Evolutionary conservation across 2,329 filamentous ascomycete species (phyloP), one percentile per base, ranked within the genome.

Genomic region (Neofusicoccum kwambonambiense): DNA sequence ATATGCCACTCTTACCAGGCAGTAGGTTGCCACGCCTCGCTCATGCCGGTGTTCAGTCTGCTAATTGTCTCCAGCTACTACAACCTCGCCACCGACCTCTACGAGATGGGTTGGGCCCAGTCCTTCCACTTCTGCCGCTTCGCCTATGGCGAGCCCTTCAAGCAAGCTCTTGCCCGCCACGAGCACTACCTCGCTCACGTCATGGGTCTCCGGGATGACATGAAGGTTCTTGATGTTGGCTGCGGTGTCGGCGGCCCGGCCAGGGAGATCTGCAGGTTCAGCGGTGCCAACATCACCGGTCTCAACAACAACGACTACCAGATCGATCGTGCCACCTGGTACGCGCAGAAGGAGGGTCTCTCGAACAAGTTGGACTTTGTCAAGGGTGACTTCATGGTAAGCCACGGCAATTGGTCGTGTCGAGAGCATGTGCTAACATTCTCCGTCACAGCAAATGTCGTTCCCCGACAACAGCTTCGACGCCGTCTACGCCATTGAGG

Each of bases 241-340:
- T 99, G 95, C 74, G 95, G 95, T 85, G 93, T 98, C 64, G 95
- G 95, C 73, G 95, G 95, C 52, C 95, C 95, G 22, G 95, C 94
- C 6, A 88, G 93, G 67, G 93, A 98, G 83, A 98, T 99, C 73
- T 92, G 91, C 81, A 96, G 96, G 81, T 99, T 99, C 82, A 90
- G 92, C 11, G 94, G 91, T 67, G 90, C 87, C 72, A 92, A 97
- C 72, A 86, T 98, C 68, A 90, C 92, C 27, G 95, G 95, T 49
- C 82, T 98, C 77, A 99, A 98, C 88, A 98, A 97, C 88, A 98
- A 98, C 80, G 92, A 97, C 82, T 99, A 99, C 84, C 95, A 98
- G 82, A 97, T 98, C 70, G 87, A 97, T 77, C 91, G 95, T 69
- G 94, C 93, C n/a, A 93, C 88, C 13, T 83, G 85, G 63, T 97